Evolutionary conservation across 768 basidiomycete genomes (phyloP).

Genomic region (Collybiopsis confluens): DNA sequence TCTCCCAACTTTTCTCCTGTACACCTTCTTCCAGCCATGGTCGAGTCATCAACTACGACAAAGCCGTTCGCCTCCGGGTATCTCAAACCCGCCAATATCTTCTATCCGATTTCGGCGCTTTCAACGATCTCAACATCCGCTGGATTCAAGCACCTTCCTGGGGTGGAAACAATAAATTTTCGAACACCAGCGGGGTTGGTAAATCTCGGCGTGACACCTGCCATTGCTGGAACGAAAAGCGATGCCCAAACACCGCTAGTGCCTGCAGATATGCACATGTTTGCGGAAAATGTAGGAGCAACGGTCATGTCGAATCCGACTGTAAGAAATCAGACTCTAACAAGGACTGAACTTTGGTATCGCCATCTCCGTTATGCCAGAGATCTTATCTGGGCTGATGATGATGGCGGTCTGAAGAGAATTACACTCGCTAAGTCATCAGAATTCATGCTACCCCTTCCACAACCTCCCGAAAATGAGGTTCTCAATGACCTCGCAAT

Average conservation of each 20-base stretch:
- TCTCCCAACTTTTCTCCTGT: slow-evolving; percentile 3
- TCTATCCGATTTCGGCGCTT: slow-evolving; percentile 2
- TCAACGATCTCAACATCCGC: slow-evolving; percentile 3
- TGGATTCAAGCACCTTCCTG: neutral
- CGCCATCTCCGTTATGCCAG: no score
- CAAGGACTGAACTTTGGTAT: no score
- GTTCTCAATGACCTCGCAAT: neutral
- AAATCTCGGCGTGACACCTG: no score
- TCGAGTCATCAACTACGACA: slow-evolving; percentile 10
- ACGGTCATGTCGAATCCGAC: no score
- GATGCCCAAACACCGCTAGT: no score
- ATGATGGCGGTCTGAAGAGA: no score
- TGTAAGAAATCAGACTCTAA: no score
- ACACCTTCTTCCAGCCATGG: neutral
- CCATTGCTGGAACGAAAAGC: no score
- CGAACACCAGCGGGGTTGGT: no score
- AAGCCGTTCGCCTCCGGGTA: slow-evolving; percentile 6
- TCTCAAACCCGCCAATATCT: neutral
- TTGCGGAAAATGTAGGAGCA: neutral
- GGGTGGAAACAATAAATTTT: no score
- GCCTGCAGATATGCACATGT: neutral
- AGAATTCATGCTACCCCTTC: no score
- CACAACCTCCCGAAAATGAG: neutral
- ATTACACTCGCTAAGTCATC: no score
- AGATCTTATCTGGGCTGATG: neutral